Conservation (phyloP, 768 basidiomycete species). For the Amanita jacksonii region DNA sequence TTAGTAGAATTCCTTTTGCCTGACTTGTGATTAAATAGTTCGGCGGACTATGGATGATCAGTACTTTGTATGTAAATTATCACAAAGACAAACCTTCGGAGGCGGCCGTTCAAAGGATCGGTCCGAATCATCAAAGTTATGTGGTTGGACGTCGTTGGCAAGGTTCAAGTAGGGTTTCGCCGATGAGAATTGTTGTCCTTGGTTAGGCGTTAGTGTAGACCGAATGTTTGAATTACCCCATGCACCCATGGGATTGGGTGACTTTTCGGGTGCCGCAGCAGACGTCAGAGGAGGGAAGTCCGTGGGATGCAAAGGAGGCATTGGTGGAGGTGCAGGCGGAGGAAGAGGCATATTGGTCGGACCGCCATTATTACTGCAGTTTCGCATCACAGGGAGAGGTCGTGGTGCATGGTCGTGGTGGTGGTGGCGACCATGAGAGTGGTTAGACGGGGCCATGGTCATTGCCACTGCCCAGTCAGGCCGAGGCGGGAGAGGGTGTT, state of each 20-base stretch:
- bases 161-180: constrained; percentile 27
- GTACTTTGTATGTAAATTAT: too few species aligned
- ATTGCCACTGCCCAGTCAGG: constrained; percentile 89
- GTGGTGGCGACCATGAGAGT: constrained; percentile 33
- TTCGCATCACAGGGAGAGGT: constrained; percentile 30
- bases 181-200: constrained; percentile 15
- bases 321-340: constrained; percentile 21
- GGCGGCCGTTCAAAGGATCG: constrained; percentile 36
- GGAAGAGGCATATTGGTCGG: constrained; percentile 20
- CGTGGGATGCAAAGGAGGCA: constrained; percentile 38
- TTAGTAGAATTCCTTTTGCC: constrained; percentile 17
- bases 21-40: constrained; percentile 28
- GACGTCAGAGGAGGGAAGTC: constrained; percentile 68
- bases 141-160: constrained; percentile 14
- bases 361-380: constrained; percentile 24
- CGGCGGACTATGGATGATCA: constrained; percentile 16
- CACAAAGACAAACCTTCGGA: constrained; percentile 32
- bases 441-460: constrained; percentile 57
- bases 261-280: constrained; percentile 34
- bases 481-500: constrained; percentile 63
- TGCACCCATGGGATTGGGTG: constrained; percentile 50
- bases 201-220: constrained; percentile 37
- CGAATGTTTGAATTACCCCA: constrained; percentile 56
- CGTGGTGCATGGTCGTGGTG: too few species aligned
- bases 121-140: constrained; percentile 37